A percentile compares a stretch with the other conserved stretches of the same genome.
These are phyloP conservation scores for Colletotrichum paranaense DNA, from an alignment of 2,329 filamentous ascomycete species.

Conservation along the genomic window DNA sequence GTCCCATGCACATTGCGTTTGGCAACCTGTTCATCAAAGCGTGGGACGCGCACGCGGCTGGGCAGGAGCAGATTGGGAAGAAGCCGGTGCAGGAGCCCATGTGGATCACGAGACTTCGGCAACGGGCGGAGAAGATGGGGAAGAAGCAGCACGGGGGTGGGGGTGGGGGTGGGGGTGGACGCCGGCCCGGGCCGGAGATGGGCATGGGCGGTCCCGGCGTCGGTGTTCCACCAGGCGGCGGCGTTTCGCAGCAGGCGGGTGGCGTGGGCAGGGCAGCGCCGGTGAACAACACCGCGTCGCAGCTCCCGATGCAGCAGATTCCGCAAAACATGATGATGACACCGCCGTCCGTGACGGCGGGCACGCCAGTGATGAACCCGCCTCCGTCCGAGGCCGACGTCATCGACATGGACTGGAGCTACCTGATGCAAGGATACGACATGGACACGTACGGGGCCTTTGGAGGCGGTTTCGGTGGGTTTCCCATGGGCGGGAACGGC, in stretches of 20 bases:
- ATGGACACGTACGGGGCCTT: slow-evolving; percentile 45
- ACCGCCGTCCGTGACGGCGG: slow-evolving; percentile 41
- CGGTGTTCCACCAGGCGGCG: background rate
- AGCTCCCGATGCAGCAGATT: slow-evolving; percentile 38
- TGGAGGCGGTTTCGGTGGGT: slow-evolving; percentile 38
- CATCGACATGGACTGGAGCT: slow-evolving; percentile 60
- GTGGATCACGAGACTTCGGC: slow-evolving; percentile 61
- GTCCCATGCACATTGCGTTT: slow-evolving; percentile 68
- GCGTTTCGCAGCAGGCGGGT: slow-evolving; percentile 37
- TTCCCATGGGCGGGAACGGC: slow-evolving; percentile 29
- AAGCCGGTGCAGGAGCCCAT: slow-evolving; percentile 54
- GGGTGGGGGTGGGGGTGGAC: background rate
- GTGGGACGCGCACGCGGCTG: slow-evolving; percentile 68
- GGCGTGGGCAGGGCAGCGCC: slow-evolving; percentile 40
- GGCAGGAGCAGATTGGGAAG: slow-evolving; percentile 57
- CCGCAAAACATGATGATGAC: slow-evolving; percentile 46
- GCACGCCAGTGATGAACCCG: slow-evolving; percentile 32
- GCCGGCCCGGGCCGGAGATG: slow-evolving; percentile 10
- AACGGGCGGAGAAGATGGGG: slow-evolving; percentile 51
- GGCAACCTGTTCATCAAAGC: slow-evolving; percentile 69
- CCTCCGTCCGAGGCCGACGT: slow-evolving; percentile 45
- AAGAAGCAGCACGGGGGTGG: slow-evolving; percentile 37
- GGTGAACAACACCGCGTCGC: slow-evolving; percentile 37
- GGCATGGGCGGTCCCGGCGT: background rate
- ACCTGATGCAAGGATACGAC: slow-evolving; percentile 56